Base-by-base conservation (phyloP, 208 protist species). In the Leishmania martiniquensis region DNA sequence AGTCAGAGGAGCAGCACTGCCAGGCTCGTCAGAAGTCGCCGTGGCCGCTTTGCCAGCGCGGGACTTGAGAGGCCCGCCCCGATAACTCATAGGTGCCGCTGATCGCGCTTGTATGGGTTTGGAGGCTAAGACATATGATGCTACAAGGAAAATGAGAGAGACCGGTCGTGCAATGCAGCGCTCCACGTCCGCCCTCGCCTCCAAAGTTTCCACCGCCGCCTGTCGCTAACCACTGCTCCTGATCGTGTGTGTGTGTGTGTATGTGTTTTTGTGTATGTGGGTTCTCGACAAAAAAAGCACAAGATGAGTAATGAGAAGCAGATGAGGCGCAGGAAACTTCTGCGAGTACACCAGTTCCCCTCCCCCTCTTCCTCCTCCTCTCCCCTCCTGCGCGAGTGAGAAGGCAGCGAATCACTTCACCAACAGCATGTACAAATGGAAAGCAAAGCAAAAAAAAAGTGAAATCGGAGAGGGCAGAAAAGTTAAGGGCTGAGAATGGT, bases 31-130 rank as follows among this genome's bases (percentile, higher is more conserved):
- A 34, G 25, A 17, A 20, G 54, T 37, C 5, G 29, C 32, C 2
- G 51, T 39, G 9, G 51, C 42, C 20, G 54, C 71, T 42, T 75
- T 75, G 34, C 51, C 71, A 59, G 71, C 20, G 25, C 71, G 71
- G 3, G 34, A 2, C 54, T 75, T 75, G 71, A 59, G 49, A 59
- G 49, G 54, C 29, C 37, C 52, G 0, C 42, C 55, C 54, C 42
- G 42, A 22, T 63, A 54, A 42, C 55, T 65, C 71, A 75, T 75
- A 45, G 15, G 45, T 25, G 39, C 4, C 5, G 29, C 45, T 39
- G 67, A 42, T 17, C 34, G 60, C 7, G 60, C 7, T 10, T 37
- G 32, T 37, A 34, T 66, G 60, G 3, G 60, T 44, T 29, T 44
- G 15, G 32, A 34, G 55, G 55, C 17, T 4, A 34, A 60, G n/a